Evolutionary conservation across 371 early-diverging fungal species (phyloP), one percentile per base, ranked within the genome.

Genomic region (Zopfochytrium polystomum): DNA sequence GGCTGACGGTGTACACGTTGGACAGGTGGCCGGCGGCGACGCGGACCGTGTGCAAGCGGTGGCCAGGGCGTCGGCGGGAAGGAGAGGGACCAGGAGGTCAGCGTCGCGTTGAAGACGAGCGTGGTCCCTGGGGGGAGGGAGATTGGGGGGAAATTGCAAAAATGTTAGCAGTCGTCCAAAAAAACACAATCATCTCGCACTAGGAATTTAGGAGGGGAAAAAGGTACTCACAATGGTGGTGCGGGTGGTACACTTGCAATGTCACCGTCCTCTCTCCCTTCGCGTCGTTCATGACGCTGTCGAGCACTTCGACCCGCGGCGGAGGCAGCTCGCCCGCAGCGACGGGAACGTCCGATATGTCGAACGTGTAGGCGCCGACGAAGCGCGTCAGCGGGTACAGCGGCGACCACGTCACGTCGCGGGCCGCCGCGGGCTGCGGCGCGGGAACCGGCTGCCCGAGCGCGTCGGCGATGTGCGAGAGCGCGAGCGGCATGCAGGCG

Each of bases 351-450:
- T 57, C 52, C 65, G 76, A 71, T 15, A 83, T 68, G 55, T 87
- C 78, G 50, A 86, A 78, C 13, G 75, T 73, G 62, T 83, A 84
- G 13, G 81, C 80, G 33, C 83, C 85, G 58, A 88, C 62, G 65
- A 86, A 88, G 31, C 81, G 80, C 60, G 80, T 80, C 67, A 86
- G 85, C 1, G 89, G 89, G 65, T 82, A 86, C 18, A 89, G 72
- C 0, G 83, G 77, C 22, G 80, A 77, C 85, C 84, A 86, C 22
- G 85, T 83, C 26, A 75, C 76, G 33, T 76, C 78, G 32, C 80
- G 74, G 30, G 25, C 71, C 57, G 9, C 56, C 65, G 31, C 80
- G 74, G 35, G 54, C 52, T 55, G 73, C 26, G 46, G 53, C 11
- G 76, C 68, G 1, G 62, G 60, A n/a, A 74, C 67, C 0, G 61